Conservation (phyloP, 768 basidiomycete genomes). For the Lactarius psammicola region DNA sequence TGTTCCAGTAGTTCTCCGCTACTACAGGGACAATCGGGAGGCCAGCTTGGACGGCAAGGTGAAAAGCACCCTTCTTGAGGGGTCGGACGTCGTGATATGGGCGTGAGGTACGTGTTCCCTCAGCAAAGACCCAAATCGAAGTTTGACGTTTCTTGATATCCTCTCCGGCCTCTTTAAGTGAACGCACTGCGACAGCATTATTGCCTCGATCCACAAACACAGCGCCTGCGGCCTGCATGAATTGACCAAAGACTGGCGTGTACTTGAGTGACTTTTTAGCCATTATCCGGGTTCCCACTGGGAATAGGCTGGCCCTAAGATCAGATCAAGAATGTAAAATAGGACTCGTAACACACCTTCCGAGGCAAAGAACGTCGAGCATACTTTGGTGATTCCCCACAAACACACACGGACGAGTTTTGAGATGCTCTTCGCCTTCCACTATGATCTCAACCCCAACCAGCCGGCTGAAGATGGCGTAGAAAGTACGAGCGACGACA, state of each 20-base stretch:
- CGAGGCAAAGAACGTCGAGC: slow-evolving; percentile 81
- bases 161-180: slow-evolving; percentile 73
- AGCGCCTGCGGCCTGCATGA: slow-evolving; percentile 84
- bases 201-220: slow-evolving; percentile 91
- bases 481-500: slow-evolving; percentile 82
- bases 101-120: slow-evolving; percentile 83
- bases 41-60: slow-evolving; percentile 86
- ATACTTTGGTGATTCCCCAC: slow-evolving; percentile 94
- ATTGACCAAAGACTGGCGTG: slow-evolving; percentile 82
- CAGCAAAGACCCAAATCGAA: slow-evolving; percentile 94
- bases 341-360: slow-evolving; percentile 52
- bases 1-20: slow-evolving; percentile 87
- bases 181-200: slow-evolving; percentile 66
- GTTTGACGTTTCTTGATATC: slow-evolving; percentile 67
- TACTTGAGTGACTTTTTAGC: slow-evolving; percentile 88
- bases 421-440: slow-evolving; percentile 83
- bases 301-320: slow-evolving; percentile 52
- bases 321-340: slow-evolving; percentile 12
- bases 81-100: slow-evolving; percentile 68
- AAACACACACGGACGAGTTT: slow-evolving; percentile 67
- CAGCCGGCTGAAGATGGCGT: slow-evolving; percentile 58
- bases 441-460: slow-evolving; percentile 71
- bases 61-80: slow-evolving; percentile 98
- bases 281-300: slow-evolving; percentile 80
- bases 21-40: slow-evolving; percentile 92